Percentiles rank a stretch among this genome's conserved stretches.
Conservation (phyloP, 176 grass and related monocot species). For the Avena sativa region DNA sequence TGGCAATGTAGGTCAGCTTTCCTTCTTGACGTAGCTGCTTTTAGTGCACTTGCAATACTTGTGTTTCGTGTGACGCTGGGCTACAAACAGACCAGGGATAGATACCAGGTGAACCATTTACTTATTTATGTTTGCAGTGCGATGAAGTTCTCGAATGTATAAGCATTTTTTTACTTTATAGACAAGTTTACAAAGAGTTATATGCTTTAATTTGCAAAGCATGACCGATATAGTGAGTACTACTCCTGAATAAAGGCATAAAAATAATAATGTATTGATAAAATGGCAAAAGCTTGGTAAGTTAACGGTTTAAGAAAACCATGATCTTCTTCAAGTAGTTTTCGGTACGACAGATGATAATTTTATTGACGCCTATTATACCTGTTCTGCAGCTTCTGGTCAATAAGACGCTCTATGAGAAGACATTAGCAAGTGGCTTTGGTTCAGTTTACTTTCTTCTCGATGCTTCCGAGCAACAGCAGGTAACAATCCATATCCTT, state of each 20-base stretch:
- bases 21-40: slow-evolving; percentile 81
- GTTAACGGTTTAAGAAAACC: background rate
- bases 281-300: slow-evolving; percentile 1
- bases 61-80: slow-evolving; percentile 76
- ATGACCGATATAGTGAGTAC: background rate
- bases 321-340: background rate
- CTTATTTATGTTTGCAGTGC: too few relatives aligned
- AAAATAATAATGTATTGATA: background rate
- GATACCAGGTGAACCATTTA: slow-evolving; percentile 68
- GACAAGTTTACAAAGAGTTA: background rate
- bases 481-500: slow-evolving; percentile 52
- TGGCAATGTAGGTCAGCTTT: slow-evolving; percentile 77
- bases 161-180: background rate
- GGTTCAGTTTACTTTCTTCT: slow-evolving; percentile 96
- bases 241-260: background rate
- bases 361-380: slow-evolving; percentile 13
- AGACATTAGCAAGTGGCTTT: slow-evolving; percentile 95
- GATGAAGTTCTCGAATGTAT: too few relatives aligned
- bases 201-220: background rate
- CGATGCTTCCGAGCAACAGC: slow-evolving; percentile 97
- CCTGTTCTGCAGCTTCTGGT: slow-evolving; percentile 76
- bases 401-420: slow-evolving; percentile 92
- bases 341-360: background rate
- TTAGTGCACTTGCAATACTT: slow-evolving; percentile 72
- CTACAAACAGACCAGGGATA: slow-evolving; percentile 92